A percentile compares a stretch with the other conserved stretches of the same genome.
phyloP scores from a whole-genome alignment of 2,329 filamentous ascomycete genomes.

The Alternaria sp. region DNA sequence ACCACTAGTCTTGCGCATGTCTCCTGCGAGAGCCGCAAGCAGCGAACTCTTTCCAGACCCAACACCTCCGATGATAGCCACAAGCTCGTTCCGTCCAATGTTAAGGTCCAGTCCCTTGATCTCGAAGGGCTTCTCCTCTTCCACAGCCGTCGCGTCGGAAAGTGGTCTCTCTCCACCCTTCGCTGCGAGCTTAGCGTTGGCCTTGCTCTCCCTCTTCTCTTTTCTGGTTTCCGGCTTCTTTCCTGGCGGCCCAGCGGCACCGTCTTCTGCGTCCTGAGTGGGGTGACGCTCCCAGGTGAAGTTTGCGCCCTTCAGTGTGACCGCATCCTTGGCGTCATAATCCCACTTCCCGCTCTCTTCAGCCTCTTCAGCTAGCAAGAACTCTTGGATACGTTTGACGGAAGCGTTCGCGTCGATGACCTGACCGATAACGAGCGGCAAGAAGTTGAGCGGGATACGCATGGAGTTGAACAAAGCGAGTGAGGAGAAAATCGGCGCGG shows the following conservation, averaged over 20 bases:
- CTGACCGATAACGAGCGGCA: constrained; percentile 88
- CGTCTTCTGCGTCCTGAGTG: constrained; percentile 57
- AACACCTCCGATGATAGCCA: constrained; percentile 87
- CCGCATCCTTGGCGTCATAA: constrained; percentile 59
- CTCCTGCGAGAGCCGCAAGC: constrained; percentile 85
- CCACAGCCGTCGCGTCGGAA: constrained; percentile 52
- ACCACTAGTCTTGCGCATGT: constrained; percentile 85
- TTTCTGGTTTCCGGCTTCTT: constrained; percentile 56
- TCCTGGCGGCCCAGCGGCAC: constrained; percentile 27
- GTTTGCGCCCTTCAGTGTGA: constrained; percentile 73
- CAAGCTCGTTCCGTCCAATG: constrained; percentile 75
- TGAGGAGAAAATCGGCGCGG: constrained; percentile 88
- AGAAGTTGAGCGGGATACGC: constrained; percentile 84
- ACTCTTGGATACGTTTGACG: constrained; percentile 84
- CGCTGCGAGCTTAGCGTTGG: constrained; percentile 32
- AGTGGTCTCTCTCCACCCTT: constrained; percentile 48
- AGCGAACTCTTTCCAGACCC: constrained; percentile 91
- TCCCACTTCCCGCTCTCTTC: constrained; percentile 71
- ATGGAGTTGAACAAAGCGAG: constrained; percentile 92
- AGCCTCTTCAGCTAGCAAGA: constrained; percentile 83
- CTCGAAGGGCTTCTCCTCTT: constrained; percentile 73
- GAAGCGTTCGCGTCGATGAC: constrained; percentile 89
- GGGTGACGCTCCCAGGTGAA: constrained; percentile 85
- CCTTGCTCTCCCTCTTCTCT: constrained; percentile 57
- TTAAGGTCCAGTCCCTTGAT: constrained; percentile 71